Evolutionary conservation across 2,329 filamentous ascomycete species (phyloP).

Genomic region (Fusarium sp.): DNA sequence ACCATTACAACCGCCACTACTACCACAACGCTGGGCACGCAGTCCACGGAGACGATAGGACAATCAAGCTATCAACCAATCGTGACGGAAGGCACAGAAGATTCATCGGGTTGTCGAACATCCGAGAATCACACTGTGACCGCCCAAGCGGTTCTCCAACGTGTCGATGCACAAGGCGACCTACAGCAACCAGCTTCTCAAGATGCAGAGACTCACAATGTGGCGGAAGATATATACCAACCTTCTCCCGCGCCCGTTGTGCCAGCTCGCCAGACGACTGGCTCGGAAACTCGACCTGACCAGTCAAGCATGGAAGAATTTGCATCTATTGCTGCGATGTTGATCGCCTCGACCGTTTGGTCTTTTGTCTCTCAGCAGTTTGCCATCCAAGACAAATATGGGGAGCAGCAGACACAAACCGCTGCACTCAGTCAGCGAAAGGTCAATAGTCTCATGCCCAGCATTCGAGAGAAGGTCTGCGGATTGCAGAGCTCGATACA

Average conservation of each 20-base stretch:
- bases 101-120: background rate
- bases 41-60: background rate
- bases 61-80: background rate
- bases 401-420: background rate
- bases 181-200: slow-evolving; percentile 1
- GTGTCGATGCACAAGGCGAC: background rate
- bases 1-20: background rate
- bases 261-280: background rate
- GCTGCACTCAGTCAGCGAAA: background rate
- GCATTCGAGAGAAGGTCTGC: background rate
- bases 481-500: background rate
- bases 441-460: background rate
- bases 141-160: background rate
- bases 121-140: background rate
- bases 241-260: background rate
- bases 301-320: background rate
- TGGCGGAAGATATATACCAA: slow-evolving; percentile 6
- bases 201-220: slow-evolving; percentile 23
- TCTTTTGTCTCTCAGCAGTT: slow-evolving; percentile 1
- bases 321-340: slow-evolving; percentile 3
- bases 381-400: background rate
- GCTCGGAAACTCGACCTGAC: background rate
- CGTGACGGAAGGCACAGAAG: background rate
- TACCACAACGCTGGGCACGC: background rate
- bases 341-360: slow-evolving; percentile 17